These are phyloP conservation scores for Euclidium syriacum DNA, from an alignment of 345 rosid genomes.

Conservation along the genomic window DNA sequence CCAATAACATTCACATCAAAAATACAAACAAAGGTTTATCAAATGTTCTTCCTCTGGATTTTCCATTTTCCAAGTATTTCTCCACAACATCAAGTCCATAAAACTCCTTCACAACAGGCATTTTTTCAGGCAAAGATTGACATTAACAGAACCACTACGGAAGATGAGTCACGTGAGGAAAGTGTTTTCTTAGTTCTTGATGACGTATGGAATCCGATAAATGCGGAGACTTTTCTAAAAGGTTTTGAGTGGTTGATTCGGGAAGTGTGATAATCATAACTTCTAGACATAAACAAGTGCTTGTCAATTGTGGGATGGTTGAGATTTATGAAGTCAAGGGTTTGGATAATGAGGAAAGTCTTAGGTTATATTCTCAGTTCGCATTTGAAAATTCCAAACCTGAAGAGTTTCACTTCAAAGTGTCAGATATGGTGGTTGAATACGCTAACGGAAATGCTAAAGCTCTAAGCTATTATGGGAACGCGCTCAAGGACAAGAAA, in stretches of 20 bases:
- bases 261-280: slow-evolving; percentile 7
- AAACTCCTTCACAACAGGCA: too few relatives aligned
- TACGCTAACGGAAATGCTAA: slow-evolving; percentile 1
- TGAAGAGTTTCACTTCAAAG: background rate
- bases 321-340: background rate
- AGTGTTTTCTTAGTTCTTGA: background rate
- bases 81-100: too few relatives aligned
- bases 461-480: slow-evolving; percentile 3
- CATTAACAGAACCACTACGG: too few relatives aligned
- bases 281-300: background rate
- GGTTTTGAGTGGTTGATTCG: slow-evolving; percentile 13
- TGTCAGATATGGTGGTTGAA: background rate
- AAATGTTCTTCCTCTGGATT: too few relatives aligned
- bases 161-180: too few relatives aligned
- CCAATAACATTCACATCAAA: too few relatives aligned
- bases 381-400: background rate
- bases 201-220: background rate
- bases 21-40: too few relatives aligned
- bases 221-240: slow-evolving; percentile 6
- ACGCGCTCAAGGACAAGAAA: background rate
- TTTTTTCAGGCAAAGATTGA: too few relatives aligned
- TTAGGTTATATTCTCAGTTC: background rate
- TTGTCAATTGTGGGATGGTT: background rate
- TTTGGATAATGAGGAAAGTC: background rate
- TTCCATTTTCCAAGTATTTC: too few relatives aligned